Conservation (phyloP, 345 rosid genomes). For the Arabidopsis arenosa region DNA sequence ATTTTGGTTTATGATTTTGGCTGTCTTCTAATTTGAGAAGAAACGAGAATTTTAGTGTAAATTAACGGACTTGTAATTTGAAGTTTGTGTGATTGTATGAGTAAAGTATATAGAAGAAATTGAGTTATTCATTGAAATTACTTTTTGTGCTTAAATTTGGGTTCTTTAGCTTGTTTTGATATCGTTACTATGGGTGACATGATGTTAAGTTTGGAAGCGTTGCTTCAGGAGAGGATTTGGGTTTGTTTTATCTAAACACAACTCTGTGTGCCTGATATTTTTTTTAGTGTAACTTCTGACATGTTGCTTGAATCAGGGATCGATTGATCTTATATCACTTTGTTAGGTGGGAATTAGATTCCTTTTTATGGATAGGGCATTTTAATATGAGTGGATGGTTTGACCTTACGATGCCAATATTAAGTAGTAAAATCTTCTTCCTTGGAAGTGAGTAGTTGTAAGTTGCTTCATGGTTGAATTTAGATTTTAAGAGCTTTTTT, state of each 20-base stretch:
- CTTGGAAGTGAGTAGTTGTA: conserved; percentile 16
- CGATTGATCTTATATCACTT: conserved; percentile 15
- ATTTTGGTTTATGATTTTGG: not conserved
- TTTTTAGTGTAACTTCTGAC: conserved; percentile 23
- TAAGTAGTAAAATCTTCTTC: not conserved
- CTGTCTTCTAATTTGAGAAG: not conserved
- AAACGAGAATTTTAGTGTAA: not conserved
- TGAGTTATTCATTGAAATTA: not conserved
- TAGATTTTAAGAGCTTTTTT: no score
- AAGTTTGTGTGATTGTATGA: conserved; percentile 10
- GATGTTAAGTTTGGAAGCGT: conserved; percentile 5
- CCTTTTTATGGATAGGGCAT: conserved; percentile 26
- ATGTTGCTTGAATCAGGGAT: conserved; percentile 41
- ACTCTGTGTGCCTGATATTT: conserved; percentile 39
- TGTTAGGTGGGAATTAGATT: conserved; percentile 39
- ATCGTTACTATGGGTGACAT: not conserved
- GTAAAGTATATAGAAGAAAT: conserved; percentile 8
- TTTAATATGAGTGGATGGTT: conserved; percentile 5
- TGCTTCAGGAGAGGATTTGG: conserved; percentile 32
- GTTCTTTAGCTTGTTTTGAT: conserved; percentile 17
- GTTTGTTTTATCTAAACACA: conserved; percentile 37
- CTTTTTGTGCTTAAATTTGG: not conserved
- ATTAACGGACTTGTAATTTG: conserved; percentile 1
- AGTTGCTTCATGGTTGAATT: conserved; percentile 27
- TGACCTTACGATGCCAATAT: conserved; percentile 30